A percentile compares a stretch with the other conserved stretches of the same genome.
Conservation (phyloP, 169 alveolate genomes). For the Cryptosporidium bovis region DNA sequence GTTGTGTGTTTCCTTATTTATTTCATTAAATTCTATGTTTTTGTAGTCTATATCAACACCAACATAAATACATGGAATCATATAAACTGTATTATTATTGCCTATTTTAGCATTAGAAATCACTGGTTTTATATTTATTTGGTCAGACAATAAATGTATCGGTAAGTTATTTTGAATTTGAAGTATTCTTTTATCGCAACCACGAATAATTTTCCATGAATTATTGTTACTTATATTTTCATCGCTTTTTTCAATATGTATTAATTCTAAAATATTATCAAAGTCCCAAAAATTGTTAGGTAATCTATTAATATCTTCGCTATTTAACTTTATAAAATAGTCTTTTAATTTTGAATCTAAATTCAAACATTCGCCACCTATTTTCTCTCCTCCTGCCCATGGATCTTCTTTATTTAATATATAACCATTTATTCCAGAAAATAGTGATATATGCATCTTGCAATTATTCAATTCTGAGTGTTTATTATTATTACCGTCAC, state of each 20-base stretch:
- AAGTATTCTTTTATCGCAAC: not conserved
- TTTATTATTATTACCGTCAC: not conserved
- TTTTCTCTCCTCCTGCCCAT: slow-evolving; percentile 57
- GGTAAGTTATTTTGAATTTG: slow-evolving; percentile 21
- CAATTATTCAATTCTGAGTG: not conserved
- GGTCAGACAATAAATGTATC: not conserved
- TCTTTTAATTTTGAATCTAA: slow-evolving; percentile 11
- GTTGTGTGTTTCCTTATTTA: not conserved
- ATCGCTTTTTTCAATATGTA: slow-evolving; percentile 9
- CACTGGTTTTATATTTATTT: not conserved
- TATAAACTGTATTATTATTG: not conserved
- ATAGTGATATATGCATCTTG: slow-evolving; percentile 12
- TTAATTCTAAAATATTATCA: slow-evolving; percentile 8
- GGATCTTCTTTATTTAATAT: slow-evolving; percentile 16
- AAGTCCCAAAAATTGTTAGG: slow-evolving; percentile 44
- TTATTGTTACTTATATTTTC: not conserved
- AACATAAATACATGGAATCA: slow-evolving; percentile 59
- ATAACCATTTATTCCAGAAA: slow-evolving; percentile 56
- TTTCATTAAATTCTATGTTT: not conserved
- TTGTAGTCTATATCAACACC: slow-evolving; percentile 26
- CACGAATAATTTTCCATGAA: slow-evolving; percentile 48
- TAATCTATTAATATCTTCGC: slow-evolving; percentile 15
- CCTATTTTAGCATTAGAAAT: not conserved
- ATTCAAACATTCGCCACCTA: slow-evolving; percentile 14
- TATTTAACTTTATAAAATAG: slow-evolving; percentile 6